Base-by-base conservation (phyloP, 345 rosid genomes). In the Eucalyptus coolabah region DNA sequence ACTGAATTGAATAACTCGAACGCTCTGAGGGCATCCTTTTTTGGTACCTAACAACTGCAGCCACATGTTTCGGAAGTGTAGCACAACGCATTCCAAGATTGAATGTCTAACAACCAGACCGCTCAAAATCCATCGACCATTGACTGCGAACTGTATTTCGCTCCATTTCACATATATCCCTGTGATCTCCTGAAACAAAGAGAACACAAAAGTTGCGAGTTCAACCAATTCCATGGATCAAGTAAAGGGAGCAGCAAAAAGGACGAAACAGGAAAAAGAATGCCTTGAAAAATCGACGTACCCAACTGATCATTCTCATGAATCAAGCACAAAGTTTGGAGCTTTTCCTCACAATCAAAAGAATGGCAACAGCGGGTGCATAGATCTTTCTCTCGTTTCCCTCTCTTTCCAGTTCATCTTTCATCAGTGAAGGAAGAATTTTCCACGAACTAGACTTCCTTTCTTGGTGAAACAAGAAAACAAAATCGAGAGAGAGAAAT, bases 1-100 rank as follows among this genome's bases (percentile, higher is more conserved):
- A 95, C 95, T 32, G 94, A 95, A 93, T 95, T 92, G 95, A 98
- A 97, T 88, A 97, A 92, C 89, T 95, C 92, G 86, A 96, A 91
- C 8, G 98, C 99, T 92, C 88, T 96, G 37, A 93, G 88, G 2
- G 97, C 95, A 91, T 96, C 93, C 87, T 82, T 89, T 91, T 95
- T 90, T 95, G 99, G 92, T 91, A 91, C 93, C 94, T 97, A 77
- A 96, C 90, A 42, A 97, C 96, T 5, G 96, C 95, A 24, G 94
- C 94, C 86, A 96, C 99, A 93, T 98, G 98, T 89, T 92, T 96
- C 65, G 97, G 97, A 88, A 96, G 96, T 91, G 96, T 90, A 81
- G 93, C 65, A 87, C 91, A 86, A 90, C 93, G 92, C 99, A 97
- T 98, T 91, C 92, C 91, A 47, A 87, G 50, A 83, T 30, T 3